phyloP scores from a whole-genome alignment of 768 basidiomycete species.

The Macrolepiota albuminosa region DNA sequence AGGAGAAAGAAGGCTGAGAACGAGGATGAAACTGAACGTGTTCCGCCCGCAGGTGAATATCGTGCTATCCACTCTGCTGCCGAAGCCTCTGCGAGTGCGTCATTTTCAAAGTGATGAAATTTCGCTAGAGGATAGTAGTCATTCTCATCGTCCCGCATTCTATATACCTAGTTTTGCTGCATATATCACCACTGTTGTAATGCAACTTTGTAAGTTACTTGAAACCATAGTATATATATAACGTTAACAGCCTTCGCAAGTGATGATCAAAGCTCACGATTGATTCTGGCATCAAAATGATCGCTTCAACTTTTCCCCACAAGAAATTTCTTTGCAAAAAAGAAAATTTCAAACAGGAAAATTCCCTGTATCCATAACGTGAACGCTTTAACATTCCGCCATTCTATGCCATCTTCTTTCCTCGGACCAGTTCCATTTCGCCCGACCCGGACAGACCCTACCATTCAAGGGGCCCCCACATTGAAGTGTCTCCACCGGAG shows the following conservation, averaged over 20 bases:
- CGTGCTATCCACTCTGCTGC: neutral
- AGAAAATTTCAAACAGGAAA: neutral
- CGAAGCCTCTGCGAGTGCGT: constrained; percentile 12
- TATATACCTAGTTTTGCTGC: neutral
- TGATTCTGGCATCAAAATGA: neutral
- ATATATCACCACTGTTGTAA: neutral
- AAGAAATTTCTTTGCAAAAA: neutral
- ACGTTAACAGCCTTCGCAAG: neutral
- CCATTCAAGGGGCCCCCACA: too few relatives aligned
- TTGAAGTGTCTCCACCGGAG: neutral
- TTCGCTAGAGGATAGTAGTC: neutral
- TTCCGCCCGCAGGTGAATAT: constrained; percentile 2
- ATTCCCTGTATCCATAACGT: too few relatives aligned
- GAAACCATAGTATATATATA: neutral
- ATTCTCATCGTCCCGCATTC: neutral
- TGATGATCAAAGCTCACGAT: neutral
- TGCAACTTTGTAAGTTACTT: neutral
- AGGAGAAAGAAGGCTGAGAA: constrained; percentile 39
- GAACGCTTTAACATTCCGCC: neutral
- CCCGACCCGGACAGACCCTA: neutral
- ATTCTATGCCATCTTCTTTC: neutral
- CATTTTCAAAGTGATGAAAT: constrained; percentile 15
- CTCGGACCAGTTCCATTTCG: neutral
- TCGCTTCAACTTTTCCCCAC: neutral
- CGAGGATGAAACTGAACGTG: constrained; percentile 5